Base-by-base conservation (phyloP, 148 eudicot genomes). In the Dianthus caryophyllus region DNA sequence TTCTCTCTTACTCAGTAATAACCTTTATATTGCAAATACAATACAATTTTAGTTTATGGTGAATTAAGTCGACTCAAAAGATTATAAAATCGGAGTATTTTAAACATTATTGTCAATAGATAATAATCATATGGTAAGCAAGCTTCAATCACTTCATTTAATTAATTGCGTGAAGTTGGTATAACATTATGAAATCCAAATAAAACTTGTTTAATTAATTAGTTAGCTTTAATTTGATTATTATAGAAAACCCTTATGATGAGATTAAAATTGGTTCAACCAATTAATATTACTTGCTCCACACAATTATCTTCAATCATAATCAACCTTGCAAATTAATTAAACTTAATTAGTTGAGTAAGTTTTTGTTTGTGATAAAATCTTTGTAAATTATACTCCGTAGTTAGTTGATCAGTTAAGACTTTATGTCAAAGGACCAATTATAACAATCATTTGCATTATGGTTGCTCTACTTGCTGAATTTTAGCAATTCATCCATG, bases 81-180 rank as follows among this genome's bases (percentile, higher is more conserved):
- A n/a, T n/a, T n/a, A n/a, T n/a, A n/a, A n/a, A n/a, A n/a, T n/a
- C n/a, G n/a, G n/a, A n/a, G n/a, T n/a, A n/a, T n/a, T n/a, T n/a
- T n/a, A n/a, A n/a, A n/a, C n/a, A n/a, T n/a, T n/a, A n/a, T n/a
- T n/a, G n/a, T n/a, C n/a, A n/a, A n/a, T n/a, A n/a, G n/a, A n/a
- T n/a, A n/a, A n/a, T n/a, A n/a, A n/a, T n/a, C n/a, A n/a, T 33
- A 33, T 33, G 38, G 38, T 33, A 33, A 55, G 60, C 27, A 1
- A 55, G 49, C 21, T 39, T 5, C 41, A 18, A 39, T 38, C 48
- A 17, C 44, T 60, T 63, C 66, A 43, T 63, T 63, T 63, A 24
- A 63, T 63, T 63, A 24, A 63, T 63, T 63, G 5, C 44, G 36
- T 46, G n/a, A 44, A 63, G 52, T 63, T 63, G 66, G 66, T 63